Base-by-base conservation (phyloP, 495 filamentous ascomycete species). In the Aspergillus affinis region DNA sequence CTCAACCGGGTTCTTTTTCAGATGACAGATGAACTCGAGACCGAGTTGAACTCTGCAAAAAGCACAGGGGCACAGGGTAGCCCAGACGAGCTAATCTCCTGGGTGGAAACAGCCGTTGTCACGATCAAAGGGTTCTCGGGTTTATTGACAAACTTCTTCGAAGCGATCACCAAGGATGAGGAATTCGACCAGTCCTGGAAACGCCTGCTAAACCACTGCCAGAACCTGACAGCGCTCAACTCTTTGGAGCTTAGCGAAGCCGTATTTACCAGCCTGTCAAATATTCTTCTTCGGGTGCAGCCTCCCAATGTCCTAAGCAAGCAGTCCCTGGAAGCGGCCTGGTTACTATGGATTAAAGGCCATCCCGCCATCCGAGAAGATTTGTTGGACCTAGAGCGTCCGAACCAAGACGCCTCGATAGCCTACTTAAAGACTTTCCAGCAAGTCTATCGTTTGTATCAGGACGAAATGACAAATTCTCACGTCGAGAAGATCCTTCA, bases 361-460 rank as follows among this genome's bases (percentile, higher is more conserved):
- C 79, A 88, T 48, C 87, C 88, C 6, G 75, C 81, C 18, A 71
- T 74, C 8, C 69, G 81, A 48, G 71, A 79, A 58, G 77, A 81
- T 29, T 75, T 79, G 23, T 66, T 78, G 32, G 67, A 78, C 50
- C 75, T 76, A 30, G 73, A 74, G 2, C 63, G 58, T 13, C 65
- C 87, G 50, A 94, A 93, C 63, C 90, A 96, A 66, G 88, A 87
- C 48, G 88, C 90, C 29, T 80, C 91, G 12, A 67, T 88, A 26
- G 90, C 93, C 12, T 97, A 96, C 75, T 79, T 96, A 15, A 80
- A 85, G 32, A 81, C 87, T 10, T 83, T 94, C 51, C 81, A 88
- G 60, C 88, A 93, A 63, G 79, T 98, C 3, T 93, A 96, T 65
- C 83, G 88, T 2, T 78, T 97, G n/a, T 85, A 90, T 51, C 82